These are phyloP conservation scores for Globisporangium alternatum DNA, from an alignment of 352 stramenopile genomes.

Conservation along the genomic window DNA sequence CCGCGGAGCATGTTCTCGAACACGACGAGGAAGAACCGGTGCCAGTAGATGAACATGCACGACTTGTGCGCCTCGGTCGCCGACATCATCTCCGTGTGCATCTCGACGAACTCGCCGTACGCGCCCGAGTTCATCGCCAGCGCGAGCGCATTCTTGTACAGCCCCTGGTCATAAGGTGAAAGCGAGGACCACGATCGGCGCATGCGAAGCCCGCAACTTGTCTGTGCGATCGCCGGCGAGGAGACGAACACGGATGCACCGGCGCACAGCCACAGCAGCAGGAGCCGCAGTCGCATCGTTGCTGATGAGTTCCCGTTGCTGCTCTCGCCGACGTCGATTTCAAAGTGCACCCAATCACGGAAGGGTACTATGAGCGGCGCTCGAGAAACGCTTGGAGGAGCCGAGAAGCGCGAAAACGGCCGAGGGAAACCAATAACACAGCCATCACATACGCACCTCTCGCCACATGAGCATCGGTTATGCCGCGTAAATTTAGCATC, in stretches of 20 bases:
- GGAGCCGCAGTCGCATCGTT: background rate
- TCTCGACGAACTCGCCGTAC: constrained; percentile 20
- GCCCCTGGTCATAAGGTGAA: constrained; percentile 32
- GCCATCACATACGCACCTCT: background rate
- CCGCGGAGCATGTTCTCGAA: constrained; percentile 60
- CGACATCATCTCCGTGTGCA: constrained; percentile 8
- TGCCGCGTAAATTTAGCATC: background rate
- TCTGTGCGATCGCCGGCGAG: background rate
- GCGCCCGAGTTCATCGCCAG: constrained; percentile 49
- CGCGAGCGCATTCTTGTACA: constrained; percentile 45
- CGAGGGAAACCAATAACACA: background rate
- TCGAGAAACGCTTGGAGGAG: too few relatives aligned
- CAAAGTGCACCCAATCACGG: background rate
- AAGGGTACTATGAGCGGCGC: too few relatives aligned
- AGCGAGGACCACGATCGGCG: constrained; percentile 51
- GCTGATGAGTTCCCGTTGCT: too few relatives aligned
- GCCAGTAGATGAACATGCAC: constrained; percentile 53
- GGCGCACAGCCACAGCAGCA: constrained; percentile 1
- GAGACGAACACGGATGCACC: background rate
- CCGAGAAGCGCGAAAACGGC: background rate
- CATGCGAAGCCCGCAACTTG: constrained; percentile 33
- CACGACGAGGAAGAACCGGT: constrained; percentile 40
- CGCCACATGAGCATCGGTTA: background rate
- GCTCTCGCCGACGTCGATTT: background rate
- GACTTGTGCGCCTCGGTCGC: constrained; percentile 29